phyloP scores from a whole-genome alignment of 2,329 filamentous ascomycete genomes.

The Elsinoe fawcettii region DNA sequence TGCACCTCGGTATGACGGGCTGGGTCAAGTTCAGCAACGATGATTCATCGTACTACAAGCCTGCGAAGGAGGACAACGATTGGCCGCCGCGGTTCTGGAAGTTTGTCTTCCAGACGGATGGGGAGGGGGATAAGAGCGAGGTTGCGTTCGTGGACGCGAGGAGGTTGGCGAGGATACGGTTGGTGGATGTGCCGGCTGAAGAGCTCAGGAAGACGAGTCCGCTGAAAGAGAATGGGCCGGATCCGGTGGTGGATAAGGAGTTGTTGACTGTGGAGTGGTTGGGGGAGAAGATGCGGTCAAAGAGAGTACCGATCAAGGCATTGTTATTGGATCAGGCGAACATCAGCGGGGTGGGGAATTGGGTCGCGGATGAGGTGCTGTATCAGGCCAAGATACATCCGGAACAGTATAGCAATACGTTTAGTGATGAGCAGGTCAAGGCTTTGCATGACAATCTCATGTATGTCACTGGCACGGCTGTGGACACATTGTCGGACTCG shows the following conservation, averaged over 20 bases:
- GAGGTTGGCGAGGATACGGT: slow-evolving; percentile 67
- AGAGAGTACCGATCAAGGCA: slow-evolving; percentile 82
- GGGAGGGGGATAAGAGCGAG: slow-evolving; percentile 43
- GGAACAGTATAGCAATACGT: slow-evolving; percentile 83
- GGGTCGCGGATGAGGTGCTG: slow-evolving; percentile 92
- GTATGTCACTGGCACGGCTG: slow-evolving; percentile 71
- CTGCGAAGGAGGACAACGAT: slow-evolving; percentile 44
- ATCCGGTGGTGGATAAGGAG: slow-evolving; percentile 77
- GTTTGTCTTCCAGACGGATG: slow-evolving; percentile 56
- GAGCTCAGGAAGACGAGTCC: slow-evolving; percentile 70
- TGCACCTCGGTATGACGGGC: slow-evolving; percentile 48
- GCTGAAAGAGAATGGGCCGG: slow-evolving; percentile 84
- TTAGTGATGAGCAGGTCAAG: slow-evolving; percentile 62
- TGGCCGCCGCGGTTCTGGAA: slow-evolving; percentile 94
- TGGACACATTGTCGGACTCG: slow-evolving; percentile 72
- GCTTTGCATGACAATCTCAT: slow-evolving; percentile 64
- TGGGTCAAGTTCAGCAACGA: slow-evolving; percentile 85
- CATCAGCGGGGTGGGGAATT: slow-evolving; percentile 91
- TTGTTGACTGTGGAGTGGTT: slow-evolving; percentile 71
- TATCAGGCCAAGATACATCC: slow-evolving; percentile 86
- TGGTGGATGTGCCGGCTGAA: slow-evolving; percentile 71
- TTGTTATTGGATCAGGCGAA: slow-evolving; percentile 79
- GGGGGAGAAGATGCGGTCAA: slow-evolving; percentile 58
- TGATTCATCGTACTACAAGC: slow-evolving; percentile 72
- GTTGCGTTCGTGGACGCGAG: slow-evolving; percentile 78